Conservation (phyloP, 306 rosid species). For the Quercus agrifolia region DNA sequence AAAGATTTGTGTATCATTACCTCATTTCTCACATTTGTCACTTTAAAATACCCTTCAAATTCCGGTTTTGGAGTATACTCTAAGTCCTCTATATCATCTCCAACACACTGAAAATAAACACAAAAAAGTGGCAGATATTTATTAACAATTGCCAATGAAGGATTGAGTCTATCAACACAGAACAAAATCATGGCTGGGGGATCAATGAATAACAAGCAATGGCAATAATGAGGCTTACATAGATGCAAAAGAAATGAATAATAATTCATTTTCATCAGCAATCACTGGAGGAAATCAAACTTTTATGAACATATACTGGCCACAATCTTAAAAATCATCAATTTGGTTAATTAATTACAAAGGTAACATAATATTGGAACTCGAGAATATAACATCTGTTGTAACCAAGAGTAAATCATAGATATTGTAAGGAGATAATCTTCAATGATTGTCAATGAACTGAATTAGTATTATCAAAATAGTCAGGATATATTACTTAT, state of each 20-base stretch:
- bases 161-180: constrained; percentile 8
- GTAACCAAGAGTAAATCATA: not conserved
- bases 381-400: no score
- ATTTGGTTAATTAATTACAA: not conserved
- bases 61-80: constrained; percentile 98
- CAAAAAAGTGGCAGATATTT: constrained; percentile 16
- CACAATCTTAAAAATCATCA: not conserved
- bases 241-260: constrained; percentile 5
- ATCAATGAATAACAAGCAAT: constrained; percentile 9
- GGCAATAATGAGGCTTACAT: not conserved
- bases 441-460: not conserved
- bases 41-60: constrained; percentile 84
- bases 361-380: not conserved
- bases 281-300: not conserved
- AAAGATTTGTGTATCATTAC: constrained; percentile 30
- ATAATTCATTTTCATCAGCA: not conserved
- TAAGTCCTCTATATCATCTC: constrained; percentile 82
- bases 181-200: constrained; percentile 6
- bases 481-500: not conserved
- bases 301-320: not conserved
- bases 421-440: not conserved
- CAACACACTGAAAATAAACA: constrained; percentile 76
- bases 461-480: not conserved
- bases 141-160: constrained; percentile 11
- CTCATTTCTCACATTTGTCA: constrained; percentile 89